Evolutionary conservation across 1,284 basidiomycete species (phyloP).

Genomic region (Prillingera fragicola): DNA sequence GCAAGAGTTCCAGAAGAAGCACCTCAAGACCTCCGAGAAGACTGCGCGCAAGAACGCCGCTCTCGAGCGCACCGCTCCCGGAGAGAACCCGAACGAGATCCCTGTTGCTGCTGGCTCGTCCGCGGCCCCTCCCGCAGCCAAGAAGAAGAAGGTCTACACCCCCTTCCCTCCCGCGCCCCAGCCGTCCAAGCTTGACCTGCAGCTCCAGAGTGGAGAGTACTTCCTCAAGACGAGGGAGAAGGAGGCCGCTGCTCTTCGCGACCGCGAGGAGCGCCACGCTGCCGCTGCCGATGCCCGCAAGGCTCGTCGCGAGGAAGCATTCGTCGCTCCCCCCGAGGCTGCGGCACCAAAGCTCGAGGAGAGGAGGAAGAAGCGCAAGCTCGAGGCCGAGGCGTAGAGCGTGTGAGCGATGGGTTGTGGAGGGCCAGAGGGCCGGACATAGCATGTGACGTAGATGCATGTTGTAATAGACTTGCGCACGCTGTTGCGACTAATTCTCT

Average conservation of each 20-base stretch:
- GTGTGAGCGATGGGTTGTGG: neutral
- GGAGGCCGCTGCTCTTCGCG: conserved; percentile 40
- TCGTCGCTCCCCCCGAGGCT: conserved; percentile 70
- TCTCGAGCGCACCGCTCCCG: conserved; percentile 15
- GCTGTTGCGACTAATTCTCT: neutral
- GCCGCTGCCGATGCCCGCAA: conserved; percentile 63
- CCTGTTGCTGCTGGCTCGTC: conserved; percentile 10
- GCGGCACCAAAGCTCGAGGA: conserved; percentile 69
- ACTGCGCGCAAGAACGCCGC: conserved; percentile 75
- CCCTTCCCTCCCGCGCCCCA: conserved; percentile 95
- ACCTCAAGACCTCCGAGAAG: conserved; percentile 87
- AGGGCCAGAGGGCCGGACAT: too few relatives aligned
- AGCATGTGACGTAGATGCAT: conserved; percentile 13
- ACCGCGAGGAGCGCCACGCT: conserved; percentile 59
- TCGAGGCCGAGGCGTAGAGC: conserved; percentile 29
- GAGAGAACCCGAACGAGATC: conserved; percentile 16
- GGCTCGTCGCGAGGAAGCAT: conserved; percentile 73
- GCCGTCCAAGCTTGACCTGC: conserved; percentile 90
- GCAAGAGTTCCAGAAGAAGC: conserved; percentile 78
- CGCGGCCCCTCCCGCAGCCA: conserved; percentile 24
- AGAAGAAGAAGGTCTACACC: conserved; percentile 92
- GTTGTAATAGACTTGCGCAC: conserved; percentile 16
- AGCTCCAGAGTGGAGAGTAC: conserved; percentile 95
- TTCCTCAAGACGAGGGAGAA: conserved; percentile 75
- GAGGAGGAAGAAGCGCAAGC: conserved; percentile 59